Conservation (phyloP, 495 filamentous ascomycete genomes). For the Xylaria castorea region DNA sequence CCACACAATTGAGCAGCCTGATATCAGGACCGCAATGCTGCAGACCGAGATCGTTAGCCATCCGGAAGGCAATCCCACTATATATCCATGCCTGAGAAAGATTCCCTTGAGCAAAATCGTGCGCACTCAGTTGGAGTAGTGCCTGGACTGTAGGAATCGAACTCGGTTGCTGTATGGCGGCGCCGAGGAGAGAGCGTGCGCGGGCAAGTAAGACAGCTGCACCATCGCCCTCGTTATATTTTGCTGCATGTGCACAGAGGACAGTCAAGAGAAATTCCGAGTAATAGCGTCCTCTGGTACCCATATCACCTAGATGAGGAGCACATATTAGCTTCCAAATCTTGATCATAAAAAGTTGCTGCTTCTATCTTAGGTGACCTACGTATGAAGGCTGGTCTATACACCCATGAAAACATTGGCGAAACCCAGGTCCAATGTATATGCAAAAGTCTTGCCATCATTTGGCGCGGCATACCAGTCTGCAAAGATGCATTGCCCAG, state of each 20-base stretch:
- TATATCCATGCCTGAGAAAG: neutral
- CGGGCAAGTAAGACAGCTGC: neutral
- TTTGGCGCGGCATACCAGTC: neutral
- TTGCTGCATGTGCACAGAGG: neutral
- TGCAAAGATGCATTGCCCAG: neutral
- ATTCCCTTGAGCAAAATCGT: neutral
- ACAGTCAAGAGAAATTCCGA: neutral
- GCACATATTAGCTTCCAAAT: neutral
- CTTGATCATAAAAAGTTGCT: neutral
- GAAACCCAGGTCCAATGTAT: neutral
- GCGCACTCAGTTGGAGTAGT: neutral
- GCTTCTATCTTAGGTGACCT: neutral
- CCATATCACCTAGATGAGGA: neutral
- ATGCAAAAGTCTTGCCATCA: neutral
- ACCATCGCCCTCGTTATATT: neutral
- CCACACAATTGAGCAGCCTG: neutral
- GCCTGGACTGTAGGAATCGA: neutral
- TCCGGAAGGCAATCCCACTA: neutral
- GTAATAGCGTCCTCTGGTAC: neutral
- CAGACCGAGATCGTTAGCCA: neutral
- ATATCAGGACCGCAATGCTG: neutral
- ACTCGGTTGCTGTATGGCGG: neutral
- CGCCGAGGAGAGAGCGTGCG: neutral
- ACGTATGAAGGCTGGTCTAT: neutral
- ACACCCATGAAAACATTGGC: neutral